phyloP scores from a whole-genome alignment of 2,329 filamentous ascomycete species.

The Pyricularia grisea region DNA sequence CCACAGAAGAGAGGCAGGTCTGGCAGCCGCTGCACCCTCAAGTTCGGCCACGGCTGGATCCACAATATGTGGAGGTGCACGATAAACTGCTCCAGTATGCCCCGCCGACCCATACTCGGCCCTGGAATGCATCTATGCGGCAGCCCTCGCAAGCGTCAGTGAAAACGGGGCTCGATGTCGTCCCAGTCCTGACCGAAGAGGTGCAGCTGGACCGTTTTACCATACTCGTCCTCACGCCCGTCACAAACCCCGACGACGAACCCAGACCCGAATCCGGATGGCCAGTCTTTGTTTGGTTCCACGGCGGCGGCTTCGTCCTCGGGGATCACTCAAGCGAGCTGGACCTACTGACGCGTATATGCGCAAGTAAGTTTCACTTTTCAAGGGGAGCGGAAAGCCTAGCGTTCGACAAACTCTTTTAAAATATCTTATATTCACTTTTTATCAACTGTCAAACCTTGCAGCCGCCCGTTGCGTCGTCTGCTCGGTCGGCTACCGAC shows the following conservation, averaged over 20 bases:
- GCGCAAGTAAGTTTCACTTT: constrained; percentile 7
- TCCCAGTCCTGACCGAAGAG: constrained; percentile 16
- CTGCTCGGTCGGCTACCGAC: constrained; percentile 33
- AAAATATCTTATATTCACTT: background rate
- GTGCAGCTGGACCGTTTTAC: constrained; percentile 13
- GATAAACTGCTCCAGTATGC: constrained; percentile 26
- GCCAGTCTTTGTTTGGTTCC: constrained; percentile 27
- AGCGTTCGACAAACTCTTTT: background rate
- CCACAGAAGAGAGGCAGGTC: background rate
- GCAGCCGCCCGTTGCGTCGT: constrained; percentile 6
- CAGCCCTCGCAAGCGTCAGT: constrained; percentile 6
- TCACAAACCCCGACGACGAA: constrained; percentile 3
- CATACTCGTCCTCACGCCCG: constrained; percentile 18
- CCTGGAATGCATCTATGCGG: constrained; percentile 22
- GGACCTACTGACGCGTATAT: constrained; percentile 22
- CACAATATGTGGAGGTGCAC: constrained; percentile 27
- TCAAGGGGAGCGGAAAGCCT: constrained; percentile 6
- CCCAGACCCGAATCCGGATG: constrained; percentile 15
- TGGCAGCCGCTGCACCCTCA: constrained; percentile 23
- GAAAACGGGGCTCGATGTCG: constrained; percentile 15
- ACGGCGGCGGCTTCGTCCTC: constrained; percentile 29
- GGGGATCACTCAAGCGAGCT: constrained; percentile 23
- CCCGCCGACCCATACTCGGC: constrained; percentile 19
- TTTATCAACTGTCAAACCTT: background rate
- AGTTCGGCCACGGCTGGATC: constrained; percentile 22